Evolutionary conservation across 1,284 basidiomycete genomes (phyloP), one percentile per base, ranked within the genome.

Genomic region (Fistulina hepatica): DNA sequence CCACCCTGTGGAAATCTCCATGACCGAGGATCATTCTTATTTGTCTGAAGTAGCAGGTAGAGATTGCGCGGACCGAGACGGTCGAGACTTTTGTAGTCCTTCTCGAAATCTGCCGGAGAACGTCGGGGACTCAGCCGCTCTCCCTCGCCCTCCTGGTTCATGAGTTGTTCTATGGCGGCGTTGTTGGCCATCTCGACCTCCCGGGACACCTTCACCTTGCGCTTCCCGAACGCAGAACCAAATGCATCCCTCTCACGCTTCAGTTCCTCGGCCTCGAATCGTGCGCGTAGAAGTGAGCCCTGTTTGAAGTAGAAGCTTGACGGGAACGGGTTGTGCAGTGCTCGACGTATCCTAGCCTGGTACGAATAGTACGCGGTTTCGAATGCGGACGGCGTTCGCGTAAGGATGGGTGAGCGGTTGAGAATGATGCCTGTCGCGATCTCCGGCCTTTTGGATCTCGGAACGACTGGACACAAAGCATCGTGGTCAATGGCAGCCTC

Each of bases 271-370:
- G 73, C 58, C 34, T 68, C 76, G 56, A 92, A 97, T 34, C 82
- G 73, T 28, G 79, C 78, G 55, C 93, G 82, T 22, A 94, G 74
- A 3, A 90, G 69, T 0, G 89, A 89, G 1, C 92, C 93, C 42
- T 81, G 78, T 60, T 93, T 93, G 71, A 97, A 97, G 68, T 95
- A 97, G 59, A 95, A 94, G 30, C 90, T 80, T 40, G 77, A 73
- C 12, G 89, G 82, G 58, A 91, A 81, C 0, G 93, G 92, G 53
- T 92, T 91, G 54, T 84, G 81, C 28, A 97, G 64, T 5, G 90
- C 82, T 48, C 88, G 81, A 46, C 80, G 76, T 46, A 97, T 75
- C 37, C 81, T 74, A 8, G 76, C 69, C 55, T 92, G 86, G 71
- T 95, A 95, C 36, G 74, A 67, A 62, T 86, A 83, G 62, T 90